Conservation (phyloP, 208 protist genomes). For the Naegleria fowleri region DNA sequence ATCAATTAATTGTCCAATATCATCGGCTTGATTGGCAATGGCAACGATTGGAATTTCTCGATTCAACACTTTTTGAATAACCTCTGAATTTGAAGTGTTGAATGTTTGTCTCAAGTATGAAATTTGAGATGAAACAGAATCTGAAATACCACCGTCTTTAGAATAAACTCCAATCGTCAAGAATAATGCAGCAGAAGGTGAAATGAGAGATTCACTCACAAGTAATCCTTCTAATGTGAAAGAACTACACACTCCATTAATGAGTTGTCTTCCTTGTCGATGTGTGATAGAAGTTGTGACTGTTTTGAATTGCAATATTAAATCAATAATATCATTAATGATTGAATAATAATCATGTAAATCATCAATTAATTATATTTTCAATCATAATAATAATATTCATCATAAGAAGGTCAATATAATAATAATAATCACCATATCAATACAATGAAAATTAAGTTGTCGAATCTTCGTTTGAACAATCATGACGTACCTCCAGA, state of each 20-base stretch:
- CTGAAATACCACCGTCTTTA: background rate
- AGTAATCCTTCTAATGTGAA: background rate
- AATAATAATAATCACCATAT: too few species aligned
- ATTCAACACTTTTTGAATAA: background rate
- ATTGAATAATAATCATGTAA: too few species aligned
- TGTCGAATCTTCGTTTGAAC: too few species aligned
- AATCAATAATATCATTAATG: too few species aligned
- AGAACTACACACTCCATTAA: background rate
- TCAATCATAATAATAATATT: too few species aligned
- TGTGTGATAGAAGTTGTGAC: background rate
- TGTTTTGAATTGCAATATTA: too few species aligned
- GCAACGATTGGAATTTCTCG: background rate
- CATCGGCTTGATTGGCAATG: background rate
- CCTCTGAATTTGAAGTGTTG: background rate
- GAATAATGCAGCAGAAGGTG: background rate
- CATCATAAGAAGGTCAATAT: too few species aligned
- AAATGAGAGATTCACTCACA: background rate
- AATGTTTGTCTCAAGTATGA: background rate
- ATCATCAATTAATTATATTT: too few species aligned
- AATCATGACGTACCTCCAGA: too few species aligned
- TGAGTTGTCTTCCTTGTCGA: background rate
- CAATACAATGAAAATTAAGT: too few species aligned
- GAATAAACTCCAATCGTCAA: background rate
- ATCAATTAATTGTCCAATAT: background rate
- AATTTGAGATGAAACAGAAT: background rate